These are phyloP conservation scores for Symbiodinium pilosum DNA, from an alignment of 73 alveolate species.

Conservation along the genomic window DNA sequence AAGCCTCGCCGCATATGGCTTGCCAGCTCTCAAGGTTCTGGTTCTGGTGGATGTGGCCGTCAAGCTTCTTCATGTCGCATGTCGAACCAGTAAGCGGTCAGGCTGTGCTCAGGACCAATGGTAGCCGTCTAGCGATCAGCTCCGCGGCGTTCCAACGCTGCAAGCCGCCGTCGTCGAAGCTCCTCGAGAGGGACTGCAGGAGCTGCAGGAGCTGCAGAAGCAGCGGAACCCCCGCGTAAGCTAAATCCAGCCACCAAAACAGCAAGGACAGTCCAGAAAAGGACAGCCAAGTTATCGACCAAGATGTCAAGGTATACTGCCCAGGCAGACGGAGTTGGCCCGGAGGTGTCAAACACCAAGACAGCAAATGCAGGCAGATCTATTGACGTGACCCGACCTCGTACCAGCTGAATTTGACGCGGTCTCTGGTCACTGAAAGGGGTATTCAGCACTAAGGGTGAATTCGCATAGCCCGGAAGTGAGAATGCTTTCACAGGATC, in stretches of 20 bases:
- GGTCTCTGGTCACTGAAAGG: slow-evolving; percentile 86
- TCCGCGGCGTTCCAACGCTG: slow-evolving; percentile 39
- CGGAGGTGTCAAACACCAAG: slow-evolving; percentile 32
- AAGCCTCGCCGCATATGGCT: too few relatives aligned
- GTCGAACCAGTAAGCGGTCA: too few relatives aligned
- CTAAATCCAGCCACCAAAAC: slow-evolving; percentile 1
- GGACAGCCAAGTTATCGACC: not conserved
- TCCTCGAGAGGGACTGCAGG: slow-evolving; percentile 21
- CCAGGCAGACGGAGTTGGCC: not conserved
- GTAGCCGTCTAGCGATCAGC: not conserved
- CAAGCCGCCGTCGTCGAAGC: slow-evolving; percentile 62
- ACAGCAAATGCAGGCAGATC: slow-evolving; percentile 59
- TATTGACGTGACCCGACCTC: not conserved
- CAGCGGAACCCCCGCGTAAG: not conserved
- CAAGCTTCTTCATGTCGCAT: too few relatives aligned
- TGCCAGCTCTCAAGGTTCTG: too few relatives aligned
- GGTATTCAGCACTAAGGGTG: slow-evolving; percentile 4
- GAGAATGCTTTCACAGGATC: slow-evolving; percentile 18
- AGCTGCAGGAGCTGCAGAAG: not conserved
- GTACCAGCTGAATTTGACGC: slow-evolving; percentile 21
- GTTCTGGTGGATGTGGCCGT: too few relatives aligned
- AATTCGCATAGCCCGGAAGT: slow-evolving; percentile 3
- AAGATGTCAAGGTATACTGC: not conserved
- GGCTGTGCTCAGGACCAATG: too few relatives aligned
- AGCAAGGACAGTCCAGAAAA: slow-evolving; percentile 27